These are phyloP conservation scores for Phytopythium oedochilum DNA, from an alignment of 352 stramenopile species.

Conservation along the genomic window DNA sequence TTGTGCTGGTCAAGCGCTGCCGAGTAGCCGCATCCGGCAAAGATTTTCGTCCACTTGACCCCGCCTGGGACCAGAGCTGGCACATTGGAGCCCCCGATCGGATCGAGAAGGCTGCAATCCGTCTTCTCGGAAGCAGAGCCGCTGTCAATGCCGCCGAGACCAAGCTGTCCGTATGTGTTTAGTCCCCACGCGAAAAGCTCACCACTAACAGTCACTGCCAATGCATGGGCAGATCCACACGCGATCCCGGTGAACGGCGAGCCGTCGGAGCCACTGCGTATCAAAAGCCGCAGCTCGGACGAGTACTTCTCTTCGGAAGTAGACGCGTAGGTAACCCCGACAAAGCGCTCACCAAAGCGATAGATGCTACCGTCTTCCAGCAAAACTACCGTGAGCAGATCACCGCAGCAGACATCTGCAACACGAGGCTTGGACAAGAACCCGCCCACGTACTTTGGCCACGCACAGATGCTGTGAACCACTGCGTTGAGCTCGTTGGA, in stretches of 20 bases:
- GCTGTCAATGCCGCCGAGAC: constrained; percentile 25
- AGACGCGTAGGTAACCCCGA: constrained; percentile 5
- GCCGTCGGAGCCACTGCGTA: constrained; percentile 19
- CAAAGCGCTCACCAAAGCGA: constrained; percentile 70
- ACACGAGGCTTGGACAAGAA: constrained; percentile 42
- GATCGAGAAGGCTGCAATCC: neutral
- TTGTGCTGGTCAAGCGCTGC: constrained; percentile 31
- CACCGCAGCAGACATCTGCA: constrained; percentile 56
- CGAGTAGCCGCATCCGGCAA: constrained; percentile 60
- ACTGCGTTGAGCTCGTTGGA: constrained; percentile 25
- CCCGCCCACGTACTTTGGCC: constrained; percentile 67
- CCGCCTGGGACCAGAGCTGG: constrained; percentile 11
- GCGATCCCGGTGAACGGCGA: constrained; percentile 51
- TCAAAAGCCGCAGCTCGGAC: constrained; percentile 7
- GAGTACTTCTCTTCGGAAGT: neutral
- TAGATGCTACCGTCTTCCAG: constrained; percentile 63
- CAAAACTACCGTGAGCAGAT: constrained; percentile 73
- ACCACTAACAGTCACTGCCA: constrained; percentile 54
- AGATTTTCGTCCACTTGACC: constrained; percentile 40
- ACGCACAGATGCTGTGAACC: constrained; percentile 56
- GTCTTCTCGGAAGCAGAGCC: neutral
- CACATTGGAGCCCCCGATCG: constrained; percentile 13
- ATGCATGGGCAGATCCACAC: constrained; percentile 57
- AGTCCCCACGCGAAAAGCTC: constrained; percentile 73
- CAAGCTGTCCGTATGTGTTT: constrained; percentile 78